Percentiles rank a stretch among this genome's conserved stretches.
phyloP scores from a whole-genome alignment of 148 eudicot genomes.

The Arbutus unedo region DNA sequence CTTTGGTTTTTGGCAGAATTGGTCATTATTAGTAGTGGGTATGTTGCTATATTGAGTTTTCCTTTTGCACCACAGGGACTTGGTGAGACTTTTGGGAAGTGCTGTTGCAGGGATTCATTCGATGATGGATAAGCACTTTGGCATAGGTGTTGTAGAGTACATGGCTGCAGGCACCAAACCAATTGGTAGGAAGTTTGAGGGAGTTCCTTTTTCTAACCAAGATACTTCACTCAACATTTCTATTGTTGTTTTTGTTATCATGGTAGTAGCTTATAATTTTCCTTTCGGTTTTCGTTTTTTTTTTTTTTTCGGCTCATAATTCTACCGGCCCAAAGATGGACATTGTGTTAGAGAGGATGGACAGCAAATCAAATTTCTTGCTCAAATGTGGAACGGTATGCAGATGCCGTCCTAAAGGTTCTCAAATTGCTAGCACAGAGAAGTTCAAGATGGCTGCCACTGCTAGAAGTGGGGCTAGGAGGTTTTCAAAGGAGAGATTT shows the following conservation, averaged over 20 bases:
- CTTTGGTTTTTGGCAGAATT: neutral
- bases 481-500: slow-evolving; percentile 78
- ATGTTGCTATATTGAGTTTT: neutral
- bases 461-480: slow-evolving; percentile 76
- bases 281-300: neutral
- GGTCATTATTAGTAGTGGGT: neutral
- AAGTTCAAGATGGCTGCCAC: slow-evolving; percentile 77
- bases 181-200: slow-evolving; percentile 50
- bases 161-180: slow-evolving; percentile 99
- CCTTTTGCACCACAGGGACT: slow-evolving; percentile 49
- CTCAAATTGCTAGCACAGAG: slow-evolving; percentile 54
- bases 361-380: slow-evolving; percentile 70
- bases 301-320: slow-evolving; percentile 66
- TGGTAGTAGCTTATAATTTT: slow-evolving; percentile 4
- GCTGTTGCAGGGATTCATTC: slow-evolving; percentile 87
- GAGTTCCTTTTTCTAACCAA: neutral
- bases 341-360: slow-evolving; percentile 87
- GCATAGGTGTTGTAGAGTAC: slow-evolving; percentile 90
- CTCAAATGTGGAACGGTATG: slow-evolving; percentile 64
- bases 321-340: slow-evolving; percentile 99
- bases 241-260: neutral
- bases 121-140: slow-evolving; percentile 96
- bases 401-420: slow-evolving; percentile 61
- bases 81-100: slow-evolving; percentile 82
- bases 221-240: neutral